Base-by-base conservation (phyloP, 192 early-diverging fungal genomes). In the Backusella tarrabulga region DNA sequence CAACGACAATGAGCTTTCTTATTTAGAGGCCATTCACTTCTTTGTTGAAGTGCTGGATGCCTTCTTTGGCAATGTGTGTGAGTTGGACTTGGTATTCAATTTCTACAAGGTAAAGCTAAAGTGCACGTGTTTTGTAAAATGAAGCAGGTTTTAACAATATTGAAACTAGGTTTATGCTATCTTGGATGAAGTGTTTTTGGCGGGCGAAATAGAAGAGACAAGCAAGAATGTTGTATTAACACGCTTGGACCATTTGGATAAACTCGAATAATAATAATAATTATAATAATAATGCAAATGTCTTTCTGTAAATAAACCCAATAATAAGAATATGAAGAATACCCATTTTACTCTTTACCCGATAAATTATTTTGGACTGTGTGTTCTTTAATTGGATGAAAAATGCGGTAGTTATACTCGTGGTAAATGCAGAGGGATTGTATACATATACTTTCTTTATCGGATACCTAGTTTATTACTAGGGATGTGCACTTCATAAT, bases 31-130 rank as follows among this genome's bases (percentile, higher is more conserved):
- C 0, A 99, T 99, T 46, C 98, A 99, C 80, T 93, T 99, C 77
- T 99, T 99, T 90, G 98, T 99, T 11, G 98, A 99, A 85, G 95
- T 99, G 0, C 84, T 99, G 41, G 98, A 99, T 83, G 89, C 95
- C 23, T 99, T 98, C 88, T 99, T 99, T 84, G 94, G 94, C 38
- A 99, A 99, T 70, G 98, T 99, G 6, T 99, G 97, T 81, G 97
- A 99, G 84, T 88, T 99, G 38, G 96, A 99, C 84, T 88, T 99
- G 54, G 97, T 99, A 15, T 98, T 99, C 83, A 98, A 99, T 86
- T 97, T 98, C 85, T 98, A 97, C 85, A 93, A 92, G 90, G 90
- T 90, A 82, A 67, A 50, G 3, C 8, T 35, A 40, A 40, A 36
- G 23, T 56, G 26, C 56, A 63, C 56, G 56, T 63, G 56, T 14